phyloP scores from a whole-genome alignment of 768 basidiomycete species.

The Tulasnella sp. region DNA sequence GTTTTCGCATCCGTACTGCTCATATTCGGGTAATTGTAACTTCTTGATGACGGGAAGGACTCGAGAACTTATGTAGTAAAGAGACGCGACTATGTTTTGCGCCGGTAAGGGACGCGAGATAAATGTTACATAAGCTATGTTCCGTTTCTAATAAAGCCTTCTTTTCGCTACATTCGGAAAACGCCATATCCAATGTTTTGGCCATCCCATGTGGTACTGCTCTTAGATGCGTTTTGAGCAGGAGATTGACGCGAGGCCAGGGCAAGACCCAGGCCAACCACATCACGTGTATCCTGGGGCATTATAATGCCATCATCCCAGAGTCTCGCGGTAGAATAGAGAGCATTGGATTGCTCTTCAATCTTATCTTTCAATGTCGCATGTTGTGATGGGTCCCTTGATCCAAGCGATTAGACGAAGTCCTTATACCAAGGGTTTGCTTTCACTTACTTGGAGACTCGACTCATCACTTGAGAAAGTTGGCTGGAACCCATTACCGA shows the following conservation, averaged over 20 bases:
- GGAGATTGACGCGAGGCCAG: slow-evolving; percentile 37
- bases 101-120: too few species aligned
- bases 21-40: too few species aligned
- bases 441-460: slow-evolving; percentile 58
- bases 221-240: slow-evolving; percentile 33
- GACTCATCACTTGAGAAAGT: slow-evolving; percentile 83
- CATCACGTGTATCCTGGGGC: slow-evolving; percentile 78
- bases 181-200: slow-evolving; percentile 51
- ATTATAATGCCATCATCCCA: slow-evolving; percentile 92
- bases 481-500: slow-evolving; percentile 94
- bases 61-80: too few species aligned
- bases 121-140: not conserved
- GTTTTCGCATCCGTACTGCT: too few species aligned
- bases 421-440: not conserved
- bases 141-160: not conserved
- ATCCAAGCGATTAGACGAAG: not conserved
- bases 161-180: slow-evolving; percentile 60
- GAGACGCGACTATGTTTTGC: too few species aligned
- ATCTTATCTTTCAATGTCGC: slow-evolving; percentile 63
- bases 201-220: slow-evolving; percentile 43
- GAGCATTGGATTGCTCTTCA: slow-evolving; percentile 73
- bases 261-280: slow-evolving; percentile 75
- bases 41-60: too few species aligned
- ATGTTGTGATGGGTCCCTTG: slow-evolving; percentile 70
- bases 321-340: slow-evolving; percentile 81